A percentile compares a stretch with the other conserved stretches of the same genome.
These are phyloP conservation scores for Blepharisma stoltei DNA, from an alignment of 73 alveolate species.

Conservation along the genomic window DNA sequence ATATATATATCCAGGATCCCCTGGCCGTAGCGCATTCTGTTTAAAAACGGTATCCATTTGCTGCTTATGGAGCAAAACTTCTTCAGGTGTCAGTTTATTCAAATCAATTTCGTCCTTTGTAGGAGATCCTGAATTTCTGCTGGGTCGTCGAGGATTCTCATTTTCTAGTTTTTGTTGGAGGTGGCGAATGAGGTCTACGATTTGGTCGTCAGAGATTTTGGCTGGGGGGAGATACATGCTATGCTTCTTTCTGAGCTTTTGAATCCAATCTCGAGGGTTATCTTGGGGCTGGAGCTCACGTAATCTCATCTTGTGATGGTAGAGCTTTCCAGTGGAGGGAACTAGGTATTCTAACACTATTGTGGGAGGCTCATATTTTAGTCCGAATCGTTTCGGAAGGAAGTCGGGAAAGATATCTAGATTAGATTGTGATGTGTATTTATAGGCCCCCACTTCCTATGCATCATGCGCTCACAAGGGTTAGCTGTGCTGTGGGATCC, in stretches of 20 bases:
- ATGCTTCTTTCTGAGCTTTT: constrained; percentile 82
- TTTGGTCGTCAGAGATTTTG: constrained; percentile 50
- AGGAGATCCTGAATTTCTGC: constrained; percentile 23
- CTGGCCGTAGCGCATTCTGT: constrained; percentile 77
- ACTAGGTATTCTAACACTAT: constrained; percentile 87
- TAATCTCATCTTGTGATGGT: constrained; percentile 94
- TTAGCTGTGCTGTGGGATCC: too few species aligned
- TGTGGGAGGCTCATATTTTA: constrained; percentile 90
- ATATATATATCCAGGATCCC: constrained; percentile 83
- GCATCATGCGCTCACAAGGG: too few species aligned
- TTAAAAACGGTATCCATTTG: constrained; percentile 84
- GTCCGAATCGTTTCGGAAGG: constrained; percentile 87
- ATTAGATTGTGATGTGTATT: too few species aligned
- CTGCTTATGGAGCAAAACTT: constrained; percentile 54
- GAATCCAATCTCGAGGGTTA: constrained; percentile 68
- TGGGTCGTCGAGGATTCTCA: constrained; percentile 7
- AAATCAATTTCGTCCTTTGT: constrained; percentile 42
- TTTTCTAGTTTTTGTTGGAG: constrained; percentile 21
- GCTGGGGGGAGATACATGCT: constrained; percentile 66
- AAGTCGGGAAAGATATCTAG: constrained; percentile 44
- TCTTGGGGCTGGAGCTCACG: constrained; percentile 68
- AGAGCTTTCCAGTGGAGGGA: constrained; percentile 90
- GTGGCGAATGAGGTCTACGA: constrained; percentile 46
- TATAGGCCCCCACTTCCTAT: too few species aligned
- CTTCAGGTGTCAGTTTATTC: constrained; percentile 62